phyloP scores from a whole-genome alignment of 805 yeast genomes.

The Yarrowia sp. region DNA sequence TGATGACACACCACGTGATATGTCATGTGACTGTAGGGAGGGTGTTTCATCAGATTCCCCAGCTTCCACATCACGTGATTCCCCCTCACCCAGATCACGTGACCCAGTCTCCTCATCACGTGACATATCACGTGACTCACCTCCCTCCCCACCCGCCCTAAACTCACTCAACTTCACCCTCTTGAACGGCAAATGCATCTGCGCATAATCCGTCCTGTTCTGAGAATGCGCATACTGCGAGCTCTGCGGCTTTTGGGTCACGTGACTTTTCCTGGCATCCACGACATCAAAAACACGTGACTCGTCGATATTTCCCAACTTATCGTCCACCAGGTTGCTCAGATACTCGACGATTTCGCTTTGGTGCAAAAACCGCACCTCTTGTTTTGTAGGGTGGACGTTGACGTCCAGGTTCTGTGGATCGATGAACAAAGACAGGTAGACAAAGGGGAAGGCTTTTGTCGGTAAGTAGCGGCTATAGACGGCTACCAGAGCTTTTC shows the following conservation, averaged over 20 bases:
- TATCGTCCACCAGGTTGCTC: constrained; percentile 56
- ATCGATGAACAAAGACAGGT: constrained; percentile 68
- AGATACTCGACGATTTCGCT: constrained; percentile 77
- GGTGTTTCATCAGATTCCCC: background rate
- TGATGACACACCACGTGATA: background rate
- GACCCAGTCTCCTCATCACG: background rate
- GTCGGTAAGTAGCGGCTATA: constrained; percentile 76
- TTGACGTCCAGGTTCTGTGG: constrained; percentile 87
- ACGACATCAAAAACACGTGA: constrained; percentile 55
- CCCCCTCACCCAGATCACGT: too few species aligned
- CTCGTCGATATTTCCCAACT: background rate
- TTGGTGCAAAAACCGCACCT: constrained; percentile 84
- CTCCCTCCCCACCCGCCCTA: too few species aligned
- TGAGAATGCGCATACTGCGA: constrained; percentile 5
- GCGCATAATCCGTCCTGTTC: constrained; percentile 4
- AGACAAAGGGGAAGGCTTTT: constrained; percentile 78
- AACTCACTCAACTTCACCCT: constrained; percentile 60
- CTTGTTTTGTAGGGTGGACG: constrained; percentile 94
- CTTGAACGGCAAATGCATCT: constrained; percentile 32
- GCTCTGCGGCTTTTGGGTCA: constrained; percentile 54
- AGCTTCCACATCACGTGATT: background rate
- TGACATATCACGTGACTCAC: background rate
- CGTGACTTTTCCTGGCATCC: constrained; percentile 64
- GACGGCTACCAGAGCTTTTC: constrained; percentile 67
- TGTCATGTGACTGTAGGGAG: background rate